phyloP scores from a whole-genome alignment of 306 rosid genomes.

The Fagus crenata region DNA sequence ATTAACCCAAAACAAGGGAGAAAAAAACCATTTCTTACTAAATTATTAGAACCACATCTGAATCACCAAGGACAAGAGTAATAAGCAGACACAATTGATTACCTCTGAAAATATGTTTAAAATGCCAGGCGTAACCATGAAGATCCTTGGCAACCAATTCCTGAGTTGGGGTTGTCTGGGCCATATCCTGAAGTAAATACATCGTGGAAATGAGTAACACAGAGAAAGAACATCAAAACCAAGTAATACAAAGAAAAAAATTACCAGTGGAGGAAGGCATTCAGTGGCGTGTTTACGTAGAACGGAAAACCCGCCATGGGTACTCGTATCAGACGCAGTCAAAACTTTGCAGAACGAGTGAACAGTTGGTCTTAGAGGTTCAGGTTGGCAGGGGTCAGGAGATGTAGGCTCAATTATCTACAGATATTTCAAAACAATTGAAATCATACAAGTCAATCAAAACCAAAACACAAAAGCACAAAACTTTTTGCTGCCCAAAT shows the following conservation, averaged over 20 bases:
- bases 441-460: neutral
- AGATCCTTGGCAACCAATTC: conserved; percentile 91
- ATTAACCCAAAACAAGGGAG: neutral
- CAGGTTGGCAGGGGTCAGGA: conserved; percentile 49
- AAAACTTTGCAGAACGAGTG: conserved; percentile 80
- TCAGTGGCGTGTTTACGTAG: conserved; percentile 90
- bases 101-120: conserved; percentile 97
- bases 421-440: conserved; percentile 32
- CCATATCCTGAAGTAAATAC: conserved; percentile 62
- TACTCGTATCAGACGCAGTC: conserved; percentile 94
- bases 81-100: conserved; percentile 13
- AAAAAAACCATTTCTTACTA: conserved; percentile 1
- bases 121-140: conserved; percentile 93
- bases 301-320: conserved; percentile 97
- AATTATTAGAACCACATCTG: neutral
- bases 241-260: neutral
- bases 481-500: neutral
- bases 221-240: conserved; percentile 6
- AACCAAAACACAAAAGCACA: neutral
- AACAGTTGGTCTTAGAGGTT: conserved; percentile 46
- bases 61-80: conserved; percentile 15
- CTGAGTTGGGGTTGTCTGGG: conserved; percentile 84
- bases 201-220: conserved; percentile 4
- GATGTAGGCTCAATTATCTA: conserved; percentile 65
- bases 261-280: conserved; percentile 91